These are phyloP conservation scores for Cordia subcordata DNA, from an alignment of 257 asterid genomes.

Conservation along the genomic window DNA sequence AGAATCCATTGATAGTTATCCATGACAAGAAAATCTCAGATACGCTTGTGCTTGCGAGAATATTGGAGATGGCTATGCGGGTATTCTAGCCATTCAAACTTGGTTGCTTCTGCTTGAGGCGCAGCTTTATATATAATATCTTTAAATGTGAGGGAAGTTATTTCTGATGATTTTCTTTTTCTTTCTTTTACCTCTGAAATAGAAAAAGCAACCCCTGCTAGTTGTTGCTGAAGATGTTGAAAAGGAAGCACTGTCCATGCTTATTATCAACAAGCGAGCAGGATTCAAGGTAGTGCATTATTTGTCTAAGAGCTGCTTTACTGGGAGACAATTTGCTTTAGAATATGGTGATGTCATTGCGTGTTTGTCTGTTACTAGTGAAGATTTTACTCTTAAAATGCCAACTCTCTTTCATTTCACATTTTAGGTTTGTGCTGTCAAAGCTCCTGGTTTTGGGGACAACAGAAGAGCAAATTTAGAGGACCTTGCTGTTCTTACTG, in stretches of 20 bases:
- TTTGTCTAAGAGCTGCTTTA: not conserved
- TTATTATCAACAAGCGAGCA: conserved; percentile 77
- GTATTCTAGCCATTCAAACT: conserved; percentile 29
- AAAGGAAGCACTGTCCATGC: conserved; percentile 73
- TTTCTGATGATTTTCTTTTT: conserved; percentile 9
- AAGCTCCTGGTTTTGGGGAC: conserved; percentile 98
- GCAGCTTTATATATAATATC: not conserved
- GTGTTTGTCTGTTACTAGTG: not conserved
- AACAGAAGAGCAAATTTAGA: conserved; percentile 71
- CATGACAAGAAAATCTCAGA: conserved; percentile 92
- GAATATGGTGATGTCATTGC: not conserved
- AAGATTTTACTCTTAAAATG: not conserved
- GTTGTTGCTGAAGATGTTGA: conserved; percentile 89
- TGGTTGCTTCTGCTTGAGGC: conserved; percentile 11
- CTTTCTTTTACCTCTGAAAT: conserved; percentile 11
- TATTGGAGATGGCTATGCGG: conserved; percentile 74
- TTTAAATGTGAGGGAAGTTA: not conserved
- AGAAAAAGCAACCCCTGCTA: conserved; percentile 68
- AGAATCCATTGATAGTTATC: conserved; percentile 79
- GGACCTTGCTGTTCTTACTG: conserved; percentile 90
- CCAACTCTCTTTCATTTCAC: not conserved
- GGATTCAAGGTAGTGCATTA: conserved; percentile 57
- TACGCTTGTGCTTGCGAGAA: conserved; percentile 54
- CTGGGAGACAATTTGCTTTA: not conserved
- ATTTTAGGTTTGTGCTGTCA: conserved; percentile 83